These are phyloP conservation scores for Poa pratensis DNA, from an alignment of 176 grass and related monocot genomes.

Conservation along the genomic window DNA sequence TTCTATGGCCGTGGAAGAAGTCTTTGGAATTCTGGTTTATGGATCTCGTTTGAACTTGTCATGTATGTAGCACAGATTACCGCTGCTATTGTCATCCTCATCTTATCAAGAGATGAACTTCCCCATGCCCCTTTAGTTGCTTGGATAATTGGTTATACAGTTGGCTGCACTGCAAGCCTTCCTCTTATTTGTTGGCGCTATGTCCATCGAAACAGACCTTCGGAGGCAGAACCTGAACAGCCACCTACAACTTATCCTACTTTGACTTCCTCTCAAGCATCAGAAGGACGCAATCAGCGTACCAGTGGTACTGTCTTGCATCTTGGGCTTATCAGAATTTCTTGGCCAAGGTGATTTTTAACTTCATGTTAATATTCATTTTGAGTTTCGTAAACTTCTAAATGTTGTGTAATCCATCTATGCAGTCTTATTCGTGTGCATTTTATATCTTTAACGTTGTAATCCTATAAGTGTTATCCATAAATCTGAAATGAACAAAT, in stretches of 20 bases:
- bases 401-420: conserved; percentile 4
- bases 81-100: conserved; percentile 73
- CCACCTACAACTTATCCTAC: conserved; percentile 55
- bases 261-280: conserved; percentile 57
- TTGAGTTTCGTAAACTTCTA: conserved; percentile 30
- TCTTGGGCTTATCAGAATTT: conserved; percentile 48
- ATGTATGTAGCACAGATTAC: conserved; percentile 77
- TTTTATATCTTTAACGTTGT: conserved; percentile 9
- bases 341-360: conserved; percentile 56
- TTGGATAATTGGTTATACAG: conserved; percentile 93
- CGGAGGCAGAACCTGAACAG: conserved; percentile 58
- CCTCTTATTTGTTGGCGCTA: conserved; percentile 96
- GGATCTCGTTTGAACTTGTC: conserved; percentile 89
- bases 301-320: conserved; percentile 33
- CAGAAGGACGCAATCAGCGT: conserved; percentile 52
- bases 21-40: conserved; percentile 87
- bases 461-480: not conserved
- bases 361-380: conserved; percentile 2
- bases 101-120: conserved; percentile 76
- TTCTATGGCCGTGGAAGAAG: conserved; percentile 71
- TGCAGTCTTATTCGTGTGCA: conserved; percentile 16
- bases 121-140: conserved; percentile 75
- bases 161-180: conserved; percentile 77
- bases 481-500: conserved; percentile 11
- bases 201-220: conserved; percentile 74